Evolutionary conservation across 352 stramenopile species (phyloP), one percentile per base, ranked within the genome.

Genomic region (Blastocystis sp.): DNA sequence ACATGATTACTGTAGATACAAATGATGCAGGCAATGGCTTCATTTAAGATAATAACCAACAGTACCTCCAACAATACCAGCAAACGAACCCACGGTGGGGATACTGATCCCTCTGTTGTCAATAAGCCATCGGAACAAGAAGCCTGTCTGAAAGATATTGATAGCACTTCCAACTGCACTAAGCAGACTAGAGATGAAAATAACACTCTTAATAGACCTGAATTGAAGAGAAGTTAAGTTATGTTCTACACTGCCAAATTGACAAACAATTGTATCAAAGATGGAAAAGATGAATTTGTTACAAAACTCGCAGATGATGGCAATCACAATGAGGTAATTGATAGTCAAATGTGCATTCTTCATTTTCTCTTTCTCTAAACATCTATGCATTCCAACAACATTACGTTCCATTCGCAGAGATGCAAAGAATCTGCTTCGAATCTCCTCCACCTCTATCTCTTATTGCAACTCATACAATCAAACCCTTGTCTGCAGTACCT

Each of bases 251-350:
- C 9, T 51, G 24, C 73, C 73, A 42, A 69, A 84, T 22, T 68
- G 53, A 56, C 73, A 66, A 51, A 51, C 24, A 19, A 58, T 22
- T 35, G 73, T 84, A 9, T 66, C 42, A 24, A 84, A 53, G 15
- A 44, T 27, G 19, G 73, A 84, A 24, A 48, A 35, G 2, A 84
- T 24, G 73, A 84, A 84, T 42, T 84, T 66, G 73, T 84, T 84
- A 42, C 73, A 84, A 42, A 84, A 84, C 56, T 84, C 73, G 73
- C 73, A 84, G 33, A 84, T 60, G 30, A 84, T 62, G 33, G 73
- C 73, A 22, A 66, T 68, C 2, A 84, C 40, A 37, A 84, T 64
- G 19, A 84, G 48, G 51, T 84, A 84, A 35, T 84, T 84, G 44
- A 84, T 33, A 7, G 19, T 33, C 56, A 62, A 13, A 48, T 48